phyloP scores from a whole-genome alignment of 1,284 basidiomycete genomes.

The Takashimella koratensis region DNA sequence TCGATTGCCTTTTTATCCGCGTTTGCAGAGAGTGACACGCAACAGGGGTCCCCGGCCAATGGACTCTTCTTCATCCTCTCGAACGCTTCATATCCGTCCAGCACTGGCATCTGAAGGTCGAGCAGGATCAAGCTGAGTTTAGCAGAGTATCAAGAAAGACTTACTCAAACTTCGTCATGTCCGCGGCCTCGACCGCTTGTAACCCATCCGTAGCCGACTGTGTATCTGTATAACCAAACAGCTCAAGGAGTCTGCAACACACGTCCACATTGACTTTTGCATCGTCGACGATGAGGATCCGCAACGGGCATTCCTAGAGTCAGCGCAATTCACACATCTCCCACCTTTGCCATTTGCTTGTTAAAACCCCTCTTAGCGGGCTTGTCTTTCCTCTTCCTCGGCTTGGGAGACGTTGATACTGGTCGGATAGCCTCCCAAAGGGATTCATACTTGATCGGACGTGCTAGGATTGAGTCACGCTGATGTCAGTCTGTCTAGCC shows the following conservation, averaged over 20 bases:
- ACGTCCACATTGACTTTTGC: constrained; percentile 43
- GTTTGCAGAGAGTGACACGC: constrained; percentile 45
- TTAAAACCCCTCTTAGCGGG: constrained; percentile 8
- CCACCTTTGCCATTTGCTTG: constrained; percentile 9
- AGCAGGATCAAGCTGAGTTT: constrained; percentile 29
- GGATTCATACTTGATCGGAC: constrained; percentile 39
- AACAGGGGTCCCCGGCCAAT: constrained; percentile 30
- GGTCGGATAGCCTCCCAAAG: constrained; percentile 31
- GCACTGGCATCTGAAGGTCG: constrained; percentile 45
- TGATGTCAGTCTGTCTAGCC: constrained; percentile 3
- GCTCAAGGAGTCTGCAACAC: constrained; percentile 35
- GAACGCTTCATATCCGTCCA: constrained; percentile 36
- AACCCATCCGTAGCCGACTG: constrained; percentile 36
- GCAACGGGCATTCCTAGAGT: constrained; percentile 21
- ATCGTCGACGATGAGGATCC: constrained; percentile 46
- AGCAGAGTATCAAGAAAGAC: background rate
- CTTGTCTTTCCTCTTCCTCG: too few species aligned
- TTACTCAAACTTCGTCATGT: constrained; percentile 31
- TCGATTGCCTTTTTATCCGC: constrained; percentile 37
- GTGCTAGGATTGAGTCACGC: constrained; percentile 35
- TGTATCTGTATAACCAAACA: constrained; percentile 40
- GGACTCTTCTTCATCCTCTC: constrained; percentile 28
- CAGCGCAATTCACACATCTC: too few species aligned
- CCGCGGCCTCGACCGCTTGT: constrained; percentile 36
- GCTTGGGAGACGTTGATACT: too few species aligned